phyloP scores from a whole-genome alignment of 2,329 filamentous ascomycete genomes.

The Moelleriella libera region DNA sequence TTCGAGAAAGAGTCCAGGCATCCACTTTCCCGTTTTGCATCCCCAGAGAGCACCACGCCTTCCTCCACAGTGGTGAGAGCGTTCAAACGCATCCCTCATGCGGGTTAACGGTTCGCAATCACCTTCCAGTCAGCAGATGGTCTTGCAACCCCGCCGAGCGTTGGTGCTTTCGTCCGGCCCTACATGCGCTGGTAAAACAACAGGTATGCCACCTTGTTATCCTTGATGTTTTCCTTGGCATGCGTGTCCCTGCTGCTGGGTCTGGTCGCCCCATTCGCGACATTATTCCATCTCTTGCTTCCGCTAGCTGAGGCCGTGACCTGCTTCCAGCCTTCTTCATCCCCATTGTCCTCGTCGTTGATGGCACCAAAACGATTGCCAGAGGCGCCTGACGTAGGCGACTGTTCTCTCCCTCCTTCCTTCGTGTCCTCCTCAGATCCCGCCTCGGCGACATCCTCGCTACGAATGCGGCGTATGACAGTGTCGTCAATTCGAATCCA shows the following conservation, averaged over 20 bases:
- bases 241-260: conserved; percentile 41
- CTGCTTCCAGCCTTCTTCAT: conserved; percentile 72
- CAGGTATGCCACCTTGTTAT: conserved; percentile 95
- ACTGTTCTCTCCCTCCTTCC: conserved; percentile 24
- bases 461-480: conserved; percentile 67
- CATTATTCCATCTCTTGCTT: conserved; percentile 57
- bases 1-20: no score
- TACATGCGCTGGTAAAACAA: conserved; percentile 80
- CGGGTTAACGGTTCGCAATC: no score
- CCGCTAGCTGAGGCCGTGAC: conserved; percentile 47
- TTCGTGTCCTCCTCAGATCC: conserved; percentile 66
- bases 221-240: conserved; percentile 54
- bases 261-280: conserved; percentile 51
- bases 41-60: no score
- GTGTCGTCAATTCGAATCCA: conserved; percentile 97
- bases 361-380: conserved; percentile 64
- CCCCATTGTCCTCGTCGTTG: conserved; percentile 51
- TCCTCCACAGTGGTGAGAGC: no score
- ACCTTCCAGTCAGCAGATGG: no score
- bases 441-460: conserved; percentile 78
- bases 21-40: no score
- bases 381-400: conserved; percentile 19
- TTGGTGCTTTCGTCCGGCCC: conserved; percentile 1
- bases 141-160: no score
- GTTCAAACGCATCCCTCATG: no score